phyloP scores from a whole-genome alignment of 139 green algal genomes.

The Pleodorina starrii region DNA sequence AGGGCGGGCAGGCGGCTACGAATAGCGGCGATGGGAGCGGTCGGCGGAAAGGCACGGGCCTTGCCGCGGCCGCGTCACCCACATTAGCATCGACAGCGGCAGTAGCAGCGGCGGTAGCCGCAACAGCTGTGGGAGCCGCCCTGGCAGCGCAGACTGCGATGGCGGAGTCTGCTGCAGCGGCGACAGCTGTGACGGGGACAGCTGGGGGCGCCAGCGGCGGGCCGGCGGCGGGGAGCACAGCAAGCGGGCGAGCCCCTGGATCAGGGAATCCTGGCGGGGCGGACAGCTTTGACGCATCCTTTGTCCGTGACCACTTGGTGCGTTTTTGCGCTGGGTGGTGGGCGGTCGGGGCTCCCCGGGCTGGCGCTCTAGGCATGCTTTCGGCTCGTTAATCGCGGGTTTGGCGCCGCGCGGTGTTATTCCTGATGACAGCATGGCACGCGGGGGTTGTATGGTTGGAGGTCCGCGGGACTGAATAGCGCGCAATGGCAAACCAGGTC shows the following conservation, averaged over 20 bases:
- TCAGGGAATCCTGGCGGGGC: neutral
- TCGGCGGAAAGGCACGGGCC: neutral
- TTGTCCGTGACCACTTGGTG: constrained; percentile 34
- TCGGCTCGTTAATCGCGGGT: too few species aligned
- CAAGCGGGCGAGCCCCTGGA: neutral
- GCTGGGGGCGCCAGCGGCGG: neutral
- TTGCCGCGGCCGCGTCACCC: neutral
- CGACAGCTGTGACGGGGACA: neutral
- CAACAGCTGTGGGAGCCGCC: neutral
- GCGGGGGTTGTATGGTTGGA: too few species aligned
- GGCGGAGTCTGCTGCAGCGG: neutral
- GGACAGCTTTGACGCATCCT: constrained; percentile 40
- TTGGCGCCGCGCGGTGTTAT: too few species aligned
- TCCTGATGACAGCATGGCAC: too few species aligned
- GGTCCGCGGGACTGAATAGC: too few species aligned
- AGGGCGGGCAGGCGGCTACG: too few species aligned
- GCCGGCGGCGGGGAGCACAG: too few species aligned
- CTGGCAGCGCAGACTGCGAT: neutral
- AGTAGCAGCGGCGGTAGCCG: neutral
- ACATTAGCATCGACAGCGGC: neutral
- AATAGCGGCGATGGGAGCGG: neutral
- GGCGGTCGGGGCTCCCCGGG: neutral
- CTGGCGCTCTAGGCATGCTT: too few species aligned
- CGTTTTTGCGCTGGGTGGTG: neutral
- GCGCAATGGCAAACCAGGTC: too few species aligned